phyloP scores from a whole-genome alignment of 495 filamentous ascomycete genomes.

The Podospora fimiseda region DNA sequence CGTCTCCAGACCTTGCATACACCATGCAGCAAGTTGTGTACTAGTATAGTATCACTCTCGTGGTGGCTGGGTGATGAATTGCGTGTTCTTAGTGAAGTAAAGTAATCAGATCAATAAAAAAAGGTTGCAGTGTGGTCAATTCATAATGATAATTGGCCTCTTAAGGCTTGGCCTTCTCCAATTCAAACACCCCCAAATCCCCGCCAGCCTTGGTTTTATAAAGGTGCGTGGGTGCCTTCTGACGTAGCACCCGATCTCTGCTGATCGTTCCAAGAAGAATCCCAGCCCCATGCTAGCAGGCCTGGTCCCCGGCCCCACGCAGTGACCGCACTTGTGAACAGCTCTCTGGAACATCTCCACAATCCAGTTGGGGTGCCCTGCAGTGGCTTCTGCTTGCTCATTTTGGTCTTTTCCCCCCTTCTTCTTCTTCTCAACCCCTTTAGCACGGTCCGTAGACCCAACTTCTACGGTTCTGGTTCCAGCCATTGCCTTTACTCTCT shows the following conservation, averaged over 20 bases:
- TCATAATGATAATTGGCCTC: too few relatives aligned
- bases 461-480: slow-evolving; percentile 16
- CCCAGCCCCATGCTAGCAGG: slow-evolving; percentile 9
- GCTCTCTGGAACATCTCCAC: neutral
- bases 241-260: slow-evolving; percentile 16
- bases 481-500: neutral
- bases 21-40: too few relatives aligned
- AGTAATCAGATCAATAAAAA: too few relatives aligned
- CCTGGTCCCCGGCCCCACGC: neutral
- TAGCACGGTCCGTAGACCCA: slow-evolving; percentile 1
- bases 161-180: neutral
- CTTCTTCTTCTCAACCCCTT: neutral
- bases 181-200: neutral
- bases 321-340: slow-evolving; percentile 1
- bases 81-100: too few relatives aligned
- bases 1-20: neutral
- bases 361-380: neutral
- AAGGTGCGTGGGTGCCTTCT: slow-evolving; percentile 1
- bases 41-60: neutral
- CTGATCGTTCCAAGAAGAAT: slow-evolving; percentile 5
- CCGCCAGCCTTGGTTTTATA: neutral
- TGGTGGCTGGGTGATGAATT: too few relatives aligned
- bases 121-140: too few relatives aligned
- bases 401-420: slow-evolving; percentile 2
- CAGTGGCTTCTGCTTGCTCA: slow-evolving; percentile 3